phyloP scores from a whole-genome alignment of 208 protist species.

The Vickermania ingenoplastis region DNA sequence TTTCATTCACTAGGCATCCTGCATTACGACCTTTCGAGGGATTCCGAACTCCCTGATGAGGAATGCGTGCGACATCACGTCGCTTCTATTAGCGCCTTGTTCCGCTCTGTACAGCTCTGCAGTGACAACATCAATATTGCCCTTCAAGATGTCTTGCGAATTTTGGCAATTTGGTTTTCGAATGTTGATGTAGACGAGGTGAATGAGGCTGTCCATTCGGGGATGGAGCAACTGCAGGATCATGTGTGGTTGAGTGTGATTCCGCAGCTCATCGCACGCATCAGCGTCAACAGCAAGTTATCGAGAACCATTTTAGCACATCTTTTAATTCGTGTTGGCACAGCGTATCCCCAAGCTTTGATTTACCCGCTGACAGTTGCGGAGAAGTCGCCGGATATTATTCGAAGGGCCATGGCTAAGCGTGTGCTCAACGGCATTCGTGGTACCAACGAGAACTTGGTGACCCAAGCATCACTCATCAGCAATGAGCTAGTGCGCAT shows the following conservation, averaged over 20 bases:
- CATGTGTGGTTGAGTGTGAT: constrained; percentile 99
- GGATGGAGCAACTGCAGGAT: constrained; percentile 88
- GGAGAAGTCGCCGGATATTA: constrained; percentile 75
- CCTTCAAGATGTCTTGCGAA: constrained; percentile 97
- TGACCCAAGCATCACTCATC: constrained; percentile 95
- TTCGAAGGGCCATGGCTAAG: constrained; percentile 69
- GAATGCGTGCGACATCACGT: constrained; percentile 57
- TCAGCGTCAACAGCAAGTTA: constrained; percentile 86
- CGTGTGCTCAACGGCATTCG: constrained; percentile 75
- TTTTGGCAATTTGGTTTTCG: constrained; percentile 98
- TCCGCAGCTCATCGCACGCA: constrained; percentile 98
- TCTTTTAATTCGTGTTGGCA: constrained; percentile 92
- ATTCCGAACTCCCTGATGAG: constrained; percentile 43
- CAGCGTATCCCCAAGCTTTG: constrained; percentile 97
- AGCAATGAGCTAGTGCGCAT: constrained; percentile 97
- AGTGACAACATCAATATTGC: constrained; percentile 54
- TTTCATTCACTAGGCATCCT: constrained; percentile 85
- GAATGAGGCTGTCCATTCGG: constrained; percentile 81
- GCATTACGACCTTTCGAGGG: constrained; percentile 74
- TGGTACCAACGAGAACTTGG: constrained; percentile 59
- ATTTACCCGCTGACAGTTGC: constrained; percentile 99
- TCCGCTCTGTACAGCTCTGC: constrained; percentile 71
- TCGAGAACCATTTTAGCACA: constrained; percentile 91
- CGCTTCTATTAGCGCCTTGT: constrained; percentile 62
- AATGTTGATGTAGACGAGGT: constrained; percentile 63